Evolutionary conservation across 257 asterid species (phyloP), one percentile per base, ranked within the genome.

Genomic region (Schizonepeta tenuifolia): DNA sequence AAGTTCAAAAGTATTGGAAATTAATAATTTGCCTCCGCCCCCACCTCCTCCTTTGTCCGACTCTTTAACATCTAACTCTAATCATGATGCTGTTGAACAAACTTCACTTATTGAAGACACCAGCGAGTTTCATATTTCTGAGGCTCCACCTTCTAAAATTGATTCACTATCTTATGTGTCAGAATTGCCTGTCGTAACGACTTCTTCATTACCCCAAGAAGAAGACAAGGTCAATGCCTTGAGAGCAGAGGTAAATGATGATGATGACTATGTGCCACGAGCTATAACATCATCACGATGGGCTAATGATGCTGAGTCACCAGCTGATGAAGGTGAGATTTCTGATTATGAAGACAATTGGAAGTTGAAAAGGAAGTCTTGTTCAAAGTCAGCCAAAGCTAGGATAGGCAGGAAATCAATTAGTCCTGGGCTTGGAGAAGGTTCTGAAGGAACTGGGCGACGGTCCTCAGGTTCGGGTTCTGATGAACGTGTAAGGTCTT

Each of bases 251-350:
- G 78, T 43, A 11, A 35, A 74, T 9, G 84, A 86, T 18, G 87
- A 82, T 44, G 87, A 83, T 73, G 91, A 81, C 28, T 75, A 85
- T 50, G 75, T 72, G 68, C 77, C 88, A 5, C 79, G 84, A 41
- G 85, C 83, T 31, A 91, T 93, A 77, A 83, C 76, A 68, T 79
- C 90, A 24, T 93, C 96, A 46, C 89, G 98, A 15, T 93, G 98
- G 98, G 97, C 91, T 6, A 83, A 85, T 77, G 87, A 89, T 36
- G 90, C 85, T 36, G 85, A 81, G 57, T 87, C 92, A 0, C 95
- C 97, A 9, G 83, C 86, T 63, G 97, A 85, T 20, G 94, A 90
- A 82, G 96, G 94, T 72, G 92, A 81, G 77, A 80, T 89, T 66
- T 87, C 85, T 44, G 90, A 80, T 72, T 80, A 82, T 72, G 90